These are phyloP conservation scores for Heterococcus sp. DNA, from an alignment of 108 stramenopile species.

Conservation along the genomic window DNA sequence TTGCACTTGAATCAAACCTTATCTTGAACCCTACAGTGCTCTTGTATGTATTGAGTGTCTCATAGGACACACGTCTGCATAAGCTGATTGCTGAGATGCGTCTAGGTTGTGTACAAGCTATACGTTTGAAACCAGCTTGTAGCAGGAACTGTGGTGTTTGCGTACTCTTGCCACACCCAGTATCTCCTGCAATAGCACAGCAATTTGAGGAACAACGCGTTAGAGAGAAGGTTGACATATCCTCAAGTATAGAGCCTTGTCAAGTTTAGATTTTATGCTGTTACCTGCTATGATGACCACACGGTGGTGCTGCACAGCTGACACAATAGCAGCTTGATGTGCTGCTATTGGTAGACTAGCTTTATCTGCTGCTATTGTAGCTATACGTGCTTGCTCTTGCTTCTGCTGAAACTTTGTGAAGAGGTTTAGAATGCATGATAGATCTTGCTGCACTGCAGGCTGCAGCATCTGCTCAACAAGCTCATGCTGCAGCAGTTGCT, in stretches of 20 bases:
- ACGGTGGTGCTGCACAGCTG: slow-evolving; percentile 23
- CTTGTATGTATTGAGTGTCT: not conserved
- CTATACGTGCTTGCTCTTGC: not conserved
- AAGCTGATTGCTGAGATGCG: slow-evolving; percentile 42
- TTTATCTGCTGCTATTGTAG: not conserved
- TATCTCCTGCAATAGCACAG: too few species aligned
- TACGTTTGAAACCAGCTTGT: slow-evolving; percentile 21
- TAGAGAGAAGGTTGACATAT: too few species aligned
- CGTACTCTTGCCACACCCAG: slow-evolving; percentile 69
- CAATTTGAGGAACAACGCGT: too few species aligned
- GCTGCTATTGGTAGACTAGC: slow-evolving; percentile 35
- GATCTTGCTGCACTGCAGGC: not conserved
- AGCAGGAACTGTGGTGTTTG: slow-evolving; percentile 63
- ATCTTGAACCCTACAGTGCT: not conserved
- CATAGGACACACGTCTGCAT: slow-evolving; percentile 16
- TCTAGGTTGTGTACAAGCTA: slow-evolving; percentile 45
- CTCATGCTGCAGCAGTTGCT: not conserved
- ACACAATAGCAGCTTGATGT: slow-evolving; percentile 28
- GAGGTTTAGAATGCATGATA: not conserved
- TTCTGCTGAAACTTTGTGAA: not conserved
- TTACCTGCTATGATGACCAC: slow-evolving; percentile 57
- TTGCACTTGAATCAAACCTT: slow-evolving; percentile 21
- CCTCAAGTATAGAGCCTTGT: too few species aligned
- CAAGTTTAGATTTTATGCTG: too few species aligned
- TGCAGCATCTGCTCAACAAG: not conserved